Conservation (phyloP, 768 basidiomycete genomes). For the Hygrophoropsis aurantiaca region DNA sequence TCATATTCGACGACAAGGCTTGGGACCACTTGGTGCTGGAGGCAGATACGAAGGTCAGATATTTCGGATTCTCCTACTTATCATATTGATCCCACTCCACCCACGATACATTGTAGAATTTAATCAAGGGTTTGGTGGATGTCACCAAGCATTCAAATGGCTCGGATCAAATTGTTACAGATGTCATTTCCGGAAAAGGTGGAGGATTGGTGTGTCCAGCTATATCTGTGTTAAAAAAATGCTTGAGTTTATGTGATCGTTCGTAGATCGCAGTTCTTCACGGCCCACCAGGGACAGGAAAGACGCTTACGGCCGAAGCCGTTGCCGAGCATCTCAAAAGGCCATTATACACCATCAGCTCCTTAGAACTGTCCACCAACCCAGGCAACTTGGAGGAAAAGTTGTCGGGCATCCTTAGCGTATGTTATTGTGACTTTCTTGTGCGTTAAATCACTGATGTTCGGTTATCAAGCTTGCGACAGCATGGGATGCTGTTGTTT, state of each 20-base stretch:
- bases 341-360: slow-evolving; percentile 53
- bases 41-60: slow-evolving; percentile 42
- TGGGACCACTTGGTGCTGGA: slow-evolving; percentile 63
- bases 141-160: slow-evolving; percentile 21
- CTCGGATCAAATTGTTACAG: slow-evolving; percentile 25
- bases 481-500: slow-evolving; percentile 59
- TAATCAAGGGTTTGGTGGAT: slow-evolving; percentile 24
- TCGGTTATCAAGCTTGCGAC: slow-evolving; percentile 59
- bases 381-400: slow-evolving; percentile 43
- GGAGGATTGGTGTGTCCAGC: slow-evolving; percentile 60
- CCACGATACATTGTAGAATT: slow-evolving; percentile 39
- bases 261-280: slow-evolving; percentile 23
- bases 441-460: slow-evolving; percentile 39
- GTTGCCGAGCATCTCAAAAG: slow-evolving; percentile 55
- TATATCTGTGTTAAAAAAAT: background rate
- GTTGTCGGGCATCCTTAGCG: slow-evolving; percentile 26
- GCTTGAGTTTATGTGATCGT: background rate
- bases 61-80: background rate
- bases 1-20: slow-evolving; percentile 58
- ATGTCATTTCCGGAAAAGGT: slow-evolving; percentile 66
- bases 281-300: slow-evolving; percentile 36
- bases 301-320: slow-evolving; percentile 61
- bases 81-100: slow-evolving; percentile 50
- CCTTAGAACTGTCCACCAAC: slow-evolving; percentile 53
- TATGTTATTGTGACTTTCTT: slow-evolving; percentile 2